Conservation (phyloP, 73 alveolate species). For the Uronychia setigera region DNA sequence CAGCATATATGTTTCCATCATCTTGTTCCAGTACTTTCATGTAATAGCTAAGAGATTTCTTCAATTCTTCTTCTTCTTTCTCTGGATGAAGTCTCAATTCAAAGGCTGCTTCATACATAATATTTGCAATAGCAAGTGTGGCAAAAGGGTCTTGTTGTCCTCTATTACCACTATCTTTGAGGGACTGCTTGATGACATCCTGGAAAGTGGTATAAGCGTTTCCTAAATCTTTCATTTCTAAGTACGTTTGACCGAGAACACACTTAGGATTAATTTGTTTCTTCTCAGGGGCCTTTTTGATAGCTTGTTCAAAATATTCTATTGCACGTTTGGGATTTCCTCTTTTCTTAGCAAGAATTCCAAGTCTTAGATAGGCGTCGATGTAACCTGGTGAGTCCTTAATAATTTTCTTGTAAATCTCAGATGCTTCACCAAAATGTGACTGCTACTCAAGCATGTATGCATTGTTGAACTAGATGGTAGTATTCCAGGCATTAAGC, state of each 20-base stretch:
- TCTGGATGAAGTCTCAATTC: constrained; percentile 18
- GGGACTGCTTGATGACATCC: constrained; percentile 26
- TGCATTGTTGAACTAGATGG: constrained; percentile 33
- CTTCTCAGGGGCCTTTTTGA: constrained; percentile 11
- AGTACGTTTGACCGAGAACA: constrained; percentile 16
- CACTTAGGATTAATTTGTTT: constrained; percentile 46
- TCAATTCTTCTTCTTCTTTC: constrained; percentile 34
- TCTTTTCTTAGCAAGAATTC: constrained; percentile 51
- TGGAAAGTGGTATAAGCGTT: constrained; percentile 38
- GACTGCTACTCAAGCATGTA: constrained; percentile 25
- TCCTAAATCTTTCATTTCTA: constrained; percentile 10
- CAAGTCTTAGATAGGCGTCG: constrained; percentile 73
- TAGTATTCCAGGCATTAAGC: not conserved
- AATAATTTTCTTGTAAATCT: constrained; percentile 34
- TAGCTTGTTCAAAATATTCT: constrained; percentile 57
- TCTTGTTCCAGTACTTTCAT: constrained; percentile 57
- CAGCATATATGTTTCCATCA: constrained; percentile 68
- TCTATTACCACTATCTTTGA: not conserved
- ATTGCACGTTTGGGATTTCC: constrained; percentile 53
- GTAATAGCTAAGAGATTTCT: constrained; percentile 48
- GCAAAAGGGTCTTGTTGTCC: constrained; percentile 39
- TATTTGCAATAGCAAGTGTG: constrained; percentile 50
- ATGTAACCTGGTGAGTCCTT: constrained; percentile 46
- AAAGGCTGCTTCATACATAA: constrained; percentile 45
- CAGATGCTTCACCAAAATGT: constrained; percentile 39